Evolutionary conservation across 2,329 filamentous ascomycete species (phyloP).

Genomic region (Penicillium olsonii): DNA sequence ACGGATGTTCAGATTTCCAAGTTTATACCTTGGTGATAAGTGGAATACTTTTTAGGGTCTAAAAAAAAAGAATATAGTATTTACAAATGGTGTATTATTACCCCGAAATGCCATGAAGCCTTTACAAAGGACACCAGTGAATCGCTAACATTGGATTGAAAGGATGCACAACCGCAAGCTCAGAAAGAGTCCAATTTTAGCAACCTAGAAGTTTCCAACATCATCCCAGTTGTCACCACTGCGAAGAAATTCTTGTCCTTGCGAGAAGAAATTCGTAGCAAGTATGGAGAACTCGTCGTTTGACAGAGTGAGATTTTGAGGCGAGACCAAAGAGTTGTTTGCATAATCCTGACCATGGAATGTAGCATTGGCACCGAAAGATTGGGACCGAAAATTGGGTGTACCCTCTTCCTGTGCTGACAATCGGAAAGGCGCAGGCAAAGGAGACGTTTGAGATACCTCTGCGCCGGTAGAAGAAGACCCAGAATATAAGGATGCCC

Average conservation of each 20-base stretch:
- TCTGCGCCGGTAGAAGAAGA: slow-evolving; percentile 32
- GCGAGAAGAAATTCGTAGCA: slow-evolving; percentile 52
- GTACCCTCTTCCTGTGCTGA: slow-evolving; percentile 21
- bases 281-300: slow-evolving; percentile 50
- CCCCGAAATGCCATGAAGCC: too few relatives aligned
- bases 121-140: too few relatives aligned
- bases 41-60: too few relatives aligned
- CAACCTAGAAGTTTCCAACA: slow-evolving; percentile 33
- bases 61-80: not conserved
- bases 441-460: slow-evolving; percentile 45
- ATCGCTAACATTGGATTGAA: too few relatives aligned
- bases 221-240: slow-evolving; percentile 40
- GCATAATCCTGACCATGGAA: slow-evolving; percentile 19
- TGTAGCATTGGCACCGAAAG: slow-evolving; percentile 21
- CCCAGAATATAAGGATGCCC: slow-evolving; percentile 39
- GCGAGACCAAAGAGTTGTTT: slow-evolving; percentile 21
- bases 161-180: too few relatives aligned
- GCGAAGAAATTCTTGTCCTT: slow-evolving; percentile 46
- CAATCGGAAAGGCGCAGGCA: slow-evolving; percentile 48
- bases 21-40: too few relatives aligned
- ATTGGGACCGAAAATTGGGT: slow-evolving; percentile 18
- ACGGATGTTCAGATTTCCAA: not conserved
- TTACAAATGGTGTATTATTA: not conserved
- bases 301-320: slow-evolving; percentile 26
- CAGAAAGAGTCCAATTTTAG: not conserved